Percentiles rank a stretch among this genome's conserved stretches.
These are phyloP conservation scores for Penicillium sp. DNA, from an alignment of 2,329 filamentous ascomycete genomes.

Conservation along the genomic window DNA sequence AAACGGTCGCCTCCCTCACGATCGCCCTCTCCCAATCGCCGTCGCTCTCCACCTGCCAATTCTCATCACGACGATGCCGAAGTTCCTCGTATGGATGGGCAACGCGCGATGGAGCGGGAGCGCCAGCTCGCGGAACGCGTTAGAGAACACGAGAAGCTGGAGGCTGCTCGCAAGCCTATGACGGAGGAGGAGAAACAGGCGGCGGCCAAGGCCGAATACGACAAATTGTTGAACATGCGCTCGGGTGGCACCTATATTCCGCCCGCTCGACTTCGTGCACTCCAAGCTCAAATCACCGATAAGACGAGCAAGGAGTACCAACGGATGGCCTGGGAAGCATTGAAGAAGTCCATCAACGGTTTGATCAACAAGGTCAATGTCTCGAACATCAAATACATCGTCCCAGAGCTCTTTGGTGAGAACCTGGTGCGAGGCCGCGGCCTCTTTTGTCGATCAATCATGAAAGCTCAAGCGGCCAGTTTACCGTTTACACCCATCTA, in stretches of 20 bases:
- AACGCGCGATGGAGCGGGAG: slow-evolving; percentile 46
- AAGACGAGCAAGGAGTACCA: slow-evolving; percentile 96
- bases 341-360: slow-evolving; percentile 98
- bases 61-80: slow-evolving; percentile 30
- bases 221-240: slow-evolving; percentile 84
- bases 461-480: slow-evolving; percentile 96
- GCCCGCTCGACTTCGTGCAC: slow-evolving; percentile 77
- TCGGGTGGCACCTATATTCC: slow-evolving; percentile 96
- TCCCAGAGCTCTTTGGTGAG: slow-evolving; percentile 91
- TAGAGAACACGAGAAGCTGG: slow-evolving; percentile 46
- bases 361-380: slow-evolving; percentile 99
- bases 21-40: slow-evolving; percentile 48
- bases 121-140: slow-evolving; percentile 49
- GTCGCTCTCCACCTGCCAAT: slow-evolving; percentile 42
- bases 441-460: slow-evolving; percentile 89
- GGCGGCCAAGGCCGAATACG: slow-evolving; percentile 84
- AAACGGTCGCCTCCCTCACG: slow-evolving; percentile 53
- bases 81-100: slow-evolving; percentile 46
- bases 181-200: slow-evolving; percentile 80
- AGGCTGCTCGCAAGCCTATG: slow-evolving; percentile 47
- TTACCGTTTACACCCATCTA: slow-evolving; percentile 95
- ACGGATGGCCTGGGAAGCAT: slow-evolving; percentile 96
- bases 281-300: slow-evolving; percentile 96
- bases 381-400: slow-evolving; percentile 94
- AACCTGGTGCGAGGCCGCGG: slow-evolving; percentile 88